Evolutionary conservation across 768 basidiomycete species (phyloP).

Genomic region (Cubamyces lactineus): DNA sequence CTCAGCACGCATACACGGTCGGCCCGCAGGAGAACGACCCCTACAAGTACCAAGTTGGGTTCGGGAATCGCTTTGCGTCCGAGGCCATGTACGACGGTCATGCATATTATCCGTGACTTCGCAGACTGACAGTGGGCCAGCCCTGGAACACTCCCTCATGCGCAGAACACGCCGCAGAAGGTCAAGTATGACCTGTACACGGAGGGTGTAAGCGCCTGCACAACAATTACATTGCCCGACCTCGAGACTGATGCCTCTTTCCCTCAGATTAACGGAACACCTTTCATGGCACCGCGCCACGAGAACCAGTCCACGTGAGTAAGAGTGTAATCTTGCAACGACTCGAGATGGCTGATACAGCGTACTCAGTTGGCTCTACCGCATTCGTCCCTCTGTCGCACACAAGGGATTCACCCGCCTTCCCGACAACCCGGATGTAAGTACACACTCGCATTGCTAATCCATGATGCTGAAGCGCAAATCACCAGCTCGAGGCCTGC

Average conservation of each 20-base stretch:
- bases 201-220: constrained; percentile 48
- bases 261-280: constrained; percentile 57
- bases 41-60: constrained; percentile 60
- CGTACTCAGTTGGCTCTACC: constrained; percentile 59
- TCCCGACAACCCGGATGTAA: constrained; percentile 60
- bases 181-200: constrained; percentile 65
- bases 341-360: background rate
- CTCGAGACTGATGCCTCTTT: background rate
- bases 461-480: background rate
- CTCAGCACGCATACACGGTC: constrained; percentile 43
- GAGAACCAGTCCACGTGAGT: constrained; percentile 57
- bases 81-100: constrained; percentile 51
- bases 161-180: constrained; percentile 65
- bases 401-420: constrained; percentile 62
- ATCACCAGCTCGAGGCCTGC: constrained; percentile 55
- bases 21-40: constrained; percentile 49
- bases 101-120: background rate
- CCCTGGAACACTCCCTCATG: constrained; percentile 59
- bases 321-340: background rate
- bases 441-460: constrained; percentile 24
- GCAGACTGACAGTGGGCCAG: constrained; percentile 33
- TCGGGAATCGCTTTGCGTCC: constrained; percentile 59
- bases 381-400: constrained; percentile 68
- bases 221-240: too few species aligned
- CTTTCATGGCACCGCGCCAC: constrained; percentile 60